Evolutionary conservation across 2,329 filamentous ascomycete species (phyloP).

Genomic region (Geosmithia morbida): DNA sequence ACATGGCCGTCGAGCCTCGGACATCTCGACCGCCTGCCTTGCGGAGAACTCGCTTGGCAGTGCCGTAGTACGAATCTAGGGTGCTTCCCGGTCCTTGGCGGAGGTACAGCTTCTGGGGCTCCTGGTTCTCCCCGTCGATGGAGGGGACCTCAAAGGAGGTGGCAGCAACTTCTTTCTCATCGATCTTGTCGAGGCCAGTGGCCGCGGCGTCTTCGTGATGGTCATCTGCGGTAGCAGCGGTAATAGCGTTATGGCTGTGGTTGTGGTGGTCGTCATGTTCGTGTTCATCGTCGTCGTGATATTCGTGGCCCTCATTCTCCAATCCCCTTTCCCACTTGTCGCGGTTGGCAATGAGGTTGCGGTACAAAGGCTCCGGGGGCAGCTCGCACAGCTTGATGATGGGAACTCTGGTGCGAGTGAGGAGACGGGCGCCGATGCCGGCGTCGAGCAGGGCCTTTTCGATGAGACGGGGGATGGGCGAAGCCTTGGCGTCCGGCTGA

Average conservation of each 20-base stretch:
- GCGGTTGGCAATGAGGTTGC: constrained; percentile 49
- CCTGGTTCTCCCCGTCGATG: constrained; percentile 2
- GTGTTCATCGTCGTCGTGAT: constrained; percentile 16
- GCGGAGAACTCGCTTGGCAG: constrained; percentile 33
- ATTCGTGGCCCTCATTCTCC: constrained; percentile 15
- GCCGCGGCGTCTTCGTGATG: not conserved
- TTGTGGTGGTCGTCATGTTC: constrained; percentile 11
- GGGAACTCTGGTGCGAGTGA: constrained; percentile 68
- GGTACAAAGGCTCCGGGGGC: constrained; percentile 45
- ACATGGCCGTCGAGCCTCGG: constrained; percentile 26
- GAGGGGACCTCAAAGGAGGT: constrained; percentile 9
- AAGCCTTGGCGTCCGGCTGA: constrained; percentile 37
- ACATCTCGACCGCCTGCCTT: constrained; percentile 35
- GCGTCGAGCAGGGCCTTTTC: constrained; percentile 60
- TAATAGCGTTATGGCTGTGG: constrained; percentile 1
- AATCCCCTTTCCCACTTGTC: constrained; percentile 54
- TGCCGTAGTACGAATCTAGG: constrained; percentile 29
- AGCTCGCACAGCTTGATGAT: constrained; percentile 77
- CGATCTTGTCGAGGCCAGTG: not conserved
- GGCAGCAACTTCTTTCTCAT: constrained; percentile 1
- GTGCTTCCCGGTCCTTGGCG: constrained; percentile 26
- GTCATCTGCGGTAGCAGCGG: not conserved
- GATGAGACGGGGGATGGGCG: constrained; percentile 56
- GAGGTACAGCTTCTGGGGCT: constrained; percentile 15
- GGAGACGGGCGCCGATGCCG: constrained; percentile 61